Evolutionary conservation across 306 rosid genomes (phyloP).

Genomic region (Casuarina glauca): DNA sequence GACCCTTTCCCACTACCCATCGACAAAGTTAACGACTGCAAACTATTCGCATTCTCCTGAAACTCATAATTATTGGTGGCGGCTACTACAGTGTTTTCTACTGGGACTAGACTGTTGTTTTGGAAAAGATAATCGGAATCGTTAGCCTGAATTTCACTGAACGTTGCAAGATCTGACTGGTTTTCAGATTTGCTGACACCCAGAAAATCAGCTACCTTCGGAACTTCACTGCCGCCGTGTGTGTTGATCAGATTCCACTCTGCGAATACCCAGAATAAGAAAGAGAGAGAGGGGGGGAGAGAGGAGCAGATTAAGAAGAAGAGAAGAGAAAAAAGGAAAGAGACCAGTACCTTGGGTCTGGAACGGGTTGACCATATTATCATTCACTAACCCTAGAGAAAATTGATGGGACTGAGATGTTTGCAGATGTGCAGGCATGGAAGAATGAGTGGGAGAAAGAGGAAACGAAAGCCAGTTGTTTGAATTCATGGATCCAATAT

Average conservation of each 20-base stretch:
- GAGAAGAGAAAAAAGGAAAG: background rate
- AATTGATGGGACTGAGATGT: slow-evolving; percentile 75
- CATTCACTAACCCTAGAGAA: slow-evolving; percentile 78
- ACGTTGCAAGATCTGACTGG: slow-evolving; percentile 68
- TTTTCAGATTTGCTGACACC: slow-evolving; percentile 84
- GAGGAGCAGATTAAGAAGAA: background rate
- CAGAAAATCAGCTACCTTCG: slow-evolving; percentile 96
- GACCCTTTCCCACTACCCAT: slow-evolving; percentile 93
- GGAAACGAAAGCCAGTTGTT: slow-evolving; percentile 99
- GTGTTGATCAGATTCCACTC: slow-evolving; percentile 81
- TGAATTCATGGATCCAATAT: slow-evolving; percentile 67
- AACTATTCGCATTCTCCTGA: slow-evolving; percentile 64
- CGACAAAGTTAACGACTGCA: slow-evolving; percentile 82
- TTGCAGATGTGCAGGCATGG: slow-evolving; percentile 70
- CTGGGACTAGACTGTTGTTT: slow-evolving; percentile 48
- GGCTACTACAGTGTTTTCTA: slow-evolving; percentile 52
- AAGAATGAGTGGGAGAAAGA: slow-evolving; percentile 78
- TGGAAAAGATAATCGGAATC: slow-evolving; percentile 68
- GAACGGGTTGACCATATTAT: slow-evolving; percentile 76
- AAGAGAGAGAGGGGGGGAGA: background rate
- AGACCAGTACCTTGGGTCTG: slow-evolving; percentile 63
- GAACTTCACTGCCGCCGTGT: slow-evolving; percentile 59
- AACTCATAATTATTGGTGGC: slow-evolving; percentile 51
- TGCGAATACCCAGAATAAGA: slow-evolving; percentile 17
- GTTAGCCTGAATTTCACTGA: slow-evolving; percentile 52